Evolutionary conservation across 768 basidiomycete species (phyloP), one percentile per base, ranked within the genome.

Genomic region (Boletellus emodensis): DNA sequence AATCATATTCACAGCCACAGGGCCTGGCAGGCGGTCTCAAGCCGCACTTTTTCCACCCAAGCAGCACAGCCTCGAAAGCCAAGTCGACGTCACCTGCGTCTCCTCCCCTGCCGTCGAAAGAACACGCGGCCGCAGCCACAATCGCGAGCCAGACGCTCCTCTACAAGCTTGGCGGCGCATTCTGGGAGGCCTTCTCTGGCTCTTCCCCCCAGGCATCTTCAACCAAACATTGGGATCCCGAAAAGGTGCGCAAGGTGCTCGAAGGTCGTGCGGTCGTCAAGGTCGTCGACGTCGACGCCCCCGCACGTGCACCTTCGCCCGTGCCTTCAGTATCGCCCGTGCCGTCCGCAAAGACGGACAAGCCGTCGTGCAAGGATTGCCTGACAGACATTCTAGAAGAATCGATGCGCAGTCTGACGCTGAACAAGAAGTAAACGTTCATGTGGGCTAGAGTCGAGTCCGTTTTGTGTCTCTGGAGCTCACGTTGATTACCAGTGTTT

Each of bases 121-220:
- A 71, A 46, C 58, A 71, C 52, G 61, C 60, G 44, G 55, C 62
- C 42, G 60, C 65, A 15, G 90, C 90, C 11, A 78, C 81, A n/a
- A 73, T 90, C 54, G 90, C 89, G 9, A 81, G 81, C 40, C 84
- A 90, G 70, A 93, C 91, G 1, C 70, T 94, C 28, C 56, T 88
- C 45, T 71, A 73, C 61, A 84, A 83, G 61, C 75, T 94, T 30
- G 84, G 87, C 5, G 65, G 72, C 18, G 88, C 90, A 39, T 93
- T 94, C 71, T 89, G 90, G 87, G 90, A 91, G 55, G 92, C 92
- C 14, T 94, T 94, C 69, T 77, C 84, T n/a, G 84, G 83, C 3
- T 57, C 65, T 6, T 48, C 58, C 9, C 2, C 61, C 33, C 58
- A 51, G 60, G 48, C 45, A 12, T 57, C 60, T 40, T 49, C 59